Evolutionary conservation across 371 early-diverging fungal genomes (phyloP), one percentile per base, ranked within the genome.

Genomic region (Parasitella parasitica): DNA sequence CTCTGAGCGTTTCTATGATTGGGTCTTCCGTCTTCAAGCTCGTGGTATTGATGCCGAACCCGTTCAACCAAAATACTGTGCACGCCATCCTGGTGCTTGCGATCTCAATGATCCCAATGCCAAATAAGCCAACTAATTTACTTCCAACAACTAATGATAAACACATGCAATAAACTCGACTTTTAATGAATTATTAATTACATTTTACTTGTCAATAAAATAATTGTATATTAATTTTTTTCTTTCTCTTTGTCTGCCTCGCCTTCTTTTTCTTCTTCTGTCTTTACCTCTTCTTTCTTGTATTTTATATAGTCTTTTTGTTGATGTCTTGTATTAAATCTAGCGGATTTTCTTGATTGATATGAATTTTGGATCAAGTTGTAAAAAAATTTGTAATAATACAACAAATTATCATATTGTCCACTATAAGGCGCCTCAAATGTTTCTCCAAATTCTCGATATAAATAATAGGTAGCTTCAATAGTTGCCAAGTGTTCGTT

Each of bases 401-500:
- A 96, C 71, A 97, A 70, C 54, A 96, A 75, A 70, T 93, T 87
- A 63, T 95, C 96, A 59, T 89, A 94, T 22, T 80, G 78, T 9
- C 93, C 94, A 32, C 78, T 73, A 70, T 91, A 91, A 11, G 63
- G 52, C 13, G 63, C 61, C 63, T 72, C 71, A 46, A 70, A 78
- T 4, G 76, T 63, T 22, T 75, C 66, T 6, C 65, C 72, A 57
- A 86, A 91, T 73, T 96, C 96, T 26, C 86, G 80, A 71, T 90
- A 93, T 51, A 94, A 83, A 63, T 90, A 95, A 64, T 97, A 96
- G 30, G 95, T 93, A 2, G 97, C 97, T 69, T 97, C 97, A 49
- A 97, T 95, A 2, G 97, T 97, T 0, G 96, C 93, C 41, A 97
- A 70, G 64, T 91, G 85, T 39, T 81, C 69, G 16, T 87, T 86